These are phyloP conservation scores for Thraustochytrium sp. DNA, from an alignment of 352 stramenopile species.

Conservation along the genomic window DNA sequence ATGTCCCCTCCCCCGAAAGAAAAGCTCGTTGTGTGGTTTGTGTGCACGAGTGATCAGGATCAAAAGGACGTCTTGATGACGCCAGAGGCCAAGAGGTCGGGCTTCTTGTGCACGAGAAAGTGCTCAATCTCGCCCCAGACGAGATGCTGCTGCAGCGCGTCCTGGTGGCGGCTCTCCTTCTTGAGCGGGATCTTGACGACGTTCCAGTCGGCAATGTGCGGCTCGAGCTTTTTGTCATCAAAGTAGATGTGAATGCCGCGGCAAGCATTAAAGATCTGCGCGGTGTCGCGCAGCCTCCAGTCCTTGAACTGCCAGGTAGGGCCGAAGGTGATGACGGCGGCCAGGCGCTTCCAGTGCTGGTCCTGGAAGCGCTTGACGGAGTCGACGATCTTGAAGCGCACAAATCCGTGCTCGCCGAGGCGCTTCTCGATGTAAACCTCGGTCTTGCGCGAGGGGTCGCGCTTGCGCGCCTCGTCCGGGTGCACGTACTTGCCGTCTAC, in stretches of 20 bases:
- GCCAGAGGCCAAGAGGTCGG: neutral
- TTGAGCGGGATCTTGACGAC: constrained; percentile 36
- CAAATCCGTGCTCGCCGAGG: neutral
- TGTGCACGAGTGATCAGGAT: neutral
- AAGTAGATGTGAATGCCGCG: constrained; percentile 47
- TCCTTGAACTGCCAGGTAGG: constrained; percentile 48
- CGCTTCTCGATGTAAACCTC: constrained; percentile 5
- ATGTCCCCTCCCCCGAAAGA: too few relatives aligned
- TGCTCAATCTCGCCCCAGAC: constrained; percentile 40
- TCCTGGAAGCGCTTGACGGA: constrained; percentile 37
- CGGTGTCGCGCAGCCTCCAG: constrained; percentile 19
- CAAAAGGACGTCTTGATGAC: neutral
- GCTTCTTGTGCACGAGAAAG: constrained; percentile 15
- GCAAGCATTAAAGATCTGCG: constrained; percentile 40
- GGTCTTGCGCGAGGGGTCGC: neutral
- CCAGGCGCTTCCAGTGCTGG: constrained; percentile 41
- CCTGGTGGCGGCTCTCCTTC: constrained; percentile 39
- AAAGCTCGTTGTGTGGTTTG: too few relatives aligned
- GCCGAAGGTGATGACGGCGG: constrained; percentile 44
- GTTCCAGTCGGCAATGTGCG: constrained; percentile 45
- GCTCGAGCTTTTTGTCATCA: constrained; percentile 42
- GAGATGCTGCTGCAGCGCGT: constrained; percentile 11
- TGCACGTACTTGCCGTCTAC: constrained; percentile 36
- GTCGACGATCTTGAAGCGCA: constrained; percentile 46
- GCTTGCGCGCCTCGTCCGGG: neutral